Conservation (phyloP, 2,329 filamentous ascomycete genomes). For the Trichophaea hybrida region DNA sequence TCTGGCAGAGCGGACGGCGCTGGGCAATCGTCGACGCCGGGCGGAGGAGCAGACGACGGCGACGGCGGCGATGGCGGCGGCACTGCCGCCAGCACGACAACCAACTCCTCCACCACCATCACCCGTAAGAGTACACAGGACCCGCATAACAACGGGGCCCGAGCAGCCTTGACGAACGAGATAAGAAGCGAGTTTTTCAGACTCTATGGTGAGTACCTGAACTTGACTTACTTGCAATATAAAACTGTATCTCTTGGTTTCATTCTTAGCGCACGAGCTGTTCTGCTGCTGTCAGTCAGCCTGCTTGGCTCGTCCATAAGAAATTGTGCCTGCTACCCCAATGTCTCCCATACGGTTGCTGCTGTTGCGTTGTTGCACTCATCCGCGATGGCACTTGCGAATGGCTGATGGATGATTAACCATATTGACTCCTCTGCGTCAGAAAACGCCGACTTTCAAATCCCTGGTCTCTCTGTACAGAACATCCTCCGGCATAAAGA, state of each 20-base stretch:
- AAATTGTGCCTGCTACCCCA: no score
- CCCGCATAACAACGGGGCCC: constrained; percentile 9
- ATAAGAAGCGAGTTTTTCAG: constrained; percentile 5
- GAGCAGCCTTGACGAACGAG: constrained; percentile 7
- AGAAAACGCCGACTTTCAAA: constrained; percentile 5
- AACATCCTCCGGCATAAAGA: constrained; percentile 9
- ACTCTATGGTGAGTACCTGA: constrained; percentile 2
- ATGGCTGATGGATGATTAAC: no score
- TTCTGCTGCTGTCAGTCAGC: no score
- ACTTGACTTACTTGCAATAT: no score
- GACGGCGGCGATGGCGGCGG: neutral
- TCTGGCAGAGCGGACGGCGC: neutral
- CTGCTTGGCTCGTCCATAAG: no score
- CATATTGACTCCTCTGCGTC: no score
- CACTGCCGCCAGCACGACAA: neutral
- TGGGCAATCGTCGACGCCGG: neutral
- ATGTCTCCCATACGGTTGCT: no score
- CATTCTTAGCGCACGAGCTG: no score
- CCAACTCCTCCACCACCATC: neutral
- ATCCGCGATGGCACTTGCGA: no score
- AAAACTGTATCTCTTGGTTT: no score
- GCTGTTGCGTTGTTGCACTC: no score
- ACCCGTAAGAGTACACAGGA: neutral
- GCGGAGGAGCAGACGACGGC: neutral
- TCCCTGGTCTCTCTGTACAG: constrained; percentile 1